These are phyloP conservation scores for Colletotrichum navitas DNA, from an alignment of 2,329 filamentous ascomycete genomes.

Conservation along the genomic window DNA sequence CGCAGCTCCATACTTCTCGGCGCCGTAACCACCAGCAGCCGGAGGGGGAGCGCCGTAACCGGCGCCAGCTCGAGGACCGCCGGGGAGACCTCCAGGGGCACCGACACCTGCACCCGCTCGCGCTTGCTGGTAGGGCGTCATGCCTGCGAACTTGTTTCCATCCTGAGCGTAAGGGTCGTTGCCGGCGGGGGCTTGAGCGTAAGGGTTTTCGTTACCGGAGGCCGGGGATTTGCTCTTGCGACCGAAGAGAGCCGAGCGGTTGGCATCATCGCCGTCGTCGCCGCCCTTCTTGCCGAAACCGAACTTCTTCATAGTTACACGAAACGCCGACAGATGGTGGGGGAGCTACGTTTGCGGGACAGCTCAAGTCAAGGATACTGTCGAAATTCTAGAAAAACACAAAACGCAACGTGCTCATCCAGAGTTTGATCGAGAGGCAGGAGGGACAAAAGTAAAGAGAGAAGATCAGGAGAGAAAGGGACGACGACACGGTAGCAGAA, in stretches of 20 bases:
- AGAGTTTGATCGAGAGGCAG: constrained; percentile 22
- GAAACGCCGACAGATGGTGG: constrained; percentile 10
- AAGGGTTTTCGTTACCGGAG: constrained; percentile 66
- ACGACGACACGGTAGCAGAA: constrained; percentile 14
- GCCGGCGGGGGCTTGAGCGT: constrained; percentile 62
- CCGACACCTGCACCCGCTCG: constrained; percentile 50
- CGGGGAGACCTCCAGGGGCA: constrained; percentile 52
- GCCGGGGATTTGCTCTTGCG: constrained; percentile 65
- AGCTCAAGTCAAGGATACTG: neutral
- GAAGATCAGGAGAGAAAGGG: constrained; percentile 19
- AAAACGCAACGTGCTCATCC: constrained; percentile 33
- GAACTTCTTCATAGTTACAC: constrained; percentile 69
- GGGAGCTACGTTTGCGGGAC: constrained; percentile 3
- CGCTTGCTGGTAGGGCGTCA: constrained; percentile 51
- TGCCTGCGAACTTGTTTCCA: constrained; percentile 57
- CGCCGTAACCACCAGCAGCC: constrained; percentile 63
- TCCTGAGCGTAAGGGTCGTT: constrained; percentile 67
- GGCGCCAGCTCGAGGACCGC: constrained; percentile 49
- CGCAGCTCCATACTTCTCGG: constrained; percentile 64
- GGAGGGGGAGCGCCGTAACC: constrained; percentile 45
- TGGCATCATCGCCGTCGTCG: constrained; percentile 64
- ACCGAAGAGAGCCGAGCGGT: constrained; percentile 65
- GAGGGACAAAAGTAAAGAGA: constrained; percentile 20
- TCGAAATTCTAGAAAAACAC: constrained; percentile 19
- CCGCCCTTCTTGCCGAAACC: constrained; percentile 70